phyloP scores from a whole-genome alignment of 768 basidiomycete species.

The Boletus edulis region DNA sequence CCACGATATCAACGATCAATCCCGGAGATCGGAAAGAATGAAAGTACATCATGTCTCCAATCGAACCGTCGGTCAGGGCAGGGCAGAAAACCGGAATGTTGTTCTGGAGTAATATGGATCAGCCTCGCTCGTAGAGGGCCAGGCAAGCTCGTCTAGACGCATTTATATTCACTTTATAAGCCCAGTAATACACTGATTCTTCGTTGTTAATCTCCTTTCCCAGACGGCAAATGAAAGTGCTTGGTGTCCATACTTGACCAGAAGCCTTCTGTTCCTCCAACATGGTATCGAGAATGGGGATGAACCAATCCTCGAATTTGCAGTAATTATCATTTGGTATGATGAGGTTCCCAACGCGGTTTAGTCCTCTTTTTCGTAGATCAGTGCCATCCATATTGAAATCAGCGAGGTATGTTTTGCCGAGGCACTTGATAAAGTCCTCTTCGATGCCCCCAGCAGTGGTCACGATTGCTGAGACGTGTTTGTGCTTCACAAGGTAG shows the following conservation, averaged over 20 bases:
- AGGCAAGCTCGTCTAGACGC: constrained; percentile 12
- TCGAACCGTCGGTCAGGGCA: constrained; percentile 94
- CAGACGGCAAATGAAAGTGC: constrained; percentile 85
- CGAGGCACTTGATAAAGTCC: constrained; percentile 98
- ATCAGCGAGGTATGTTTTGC: constrained; percentile 92
- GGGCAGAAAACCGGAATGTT: constrained; percentile 99
- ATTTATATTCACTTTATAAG: constrained; percentile 80
- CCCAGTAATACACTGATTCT: constrained; percentile 99
- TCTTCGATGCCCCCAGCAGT: constrained; percentile 99
- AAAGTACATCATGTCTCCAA: constrained; percentile 99
- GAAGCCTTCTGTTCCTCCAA: constrained; percentile 78
- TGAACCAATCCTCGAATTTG: constrained; percentile 99
- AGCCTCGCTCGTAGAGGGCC: constrained; percentile 20
- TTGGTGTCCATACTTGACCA: constrained; percentile 86
- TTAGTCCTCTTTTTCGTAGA: constrained; percentile 87
- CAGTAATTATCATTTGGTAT: constrained; percentile 99
- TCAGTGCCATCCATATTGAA: constrained; percentile 91
- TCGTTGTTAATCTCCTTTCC: constrained; percentile 98
- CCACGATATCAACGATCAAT: constrained; percentile 88
- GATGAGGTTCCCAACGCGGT: constrained; percentile 93
- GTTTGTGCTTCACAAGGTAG: constrained; percentile 90
- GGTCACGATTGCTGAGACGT: constrained; percentile 87
- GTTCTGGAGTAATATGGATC: constrained; percentile 58
- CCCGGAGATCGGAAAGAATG: constrained; percentile 90
- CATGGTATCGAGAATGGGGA: constrained; percentile 89